Base-by-base conservation (phyloP, 169 alveolate genomes). In the Haemoproteus tartakovskyi region DNA sequence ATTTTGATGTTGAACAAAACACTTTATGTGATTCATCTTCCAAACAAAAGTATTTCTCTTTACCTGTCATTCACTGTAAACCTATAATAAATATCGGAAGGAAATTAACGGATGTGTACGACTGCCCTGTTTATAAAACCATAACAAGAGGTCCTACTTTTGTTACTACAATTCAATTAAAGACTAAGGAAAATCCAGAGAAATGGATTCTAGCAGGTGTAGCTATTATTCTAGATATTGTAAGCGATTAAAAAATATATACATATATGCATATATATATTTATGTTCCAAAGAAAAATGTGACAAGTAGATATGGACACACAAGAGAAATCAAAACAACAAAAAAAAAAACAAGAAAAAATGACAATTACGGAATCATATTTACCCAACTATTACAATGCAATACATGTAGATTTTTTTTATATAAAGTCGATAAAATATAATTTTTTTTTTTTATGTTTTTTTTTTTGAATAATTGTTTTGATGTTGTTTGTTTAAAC, bases 131-230 rank as follows among this genome's bases (percentile, higher is more conserved):
- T 41, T 96, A 96, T 79, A 91, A 93, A 88, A 95, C 98, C 19
- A 94, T 92, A 37, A 92, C 89, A 14, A 89, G 99, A 62, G 98
- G 97, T 36, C 90, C 93, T 24, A 93, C 98, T 27, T 96, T 91
- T 59, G 97, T 96, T 60, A 95, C 95, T 89, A 90, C 90, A 80
- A 97, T 98, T 9, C 95, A 96, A 85, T 92, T 96, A 52, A 91
- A 96, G 79, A 95, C 98, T 5, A 94, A 94, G 87, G 88, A 79
- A 16, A 95, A 95, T 26, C 94, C 98, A 2, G 96, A 94, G 41
- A 96, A 95, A 86, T 96, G 99, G 99, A 89, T 94, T 46, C 80
- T 96, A 24, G 99, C 97, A 22, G 99, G 99, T 22, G 99, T 95
- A 40, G 97, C 98, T 12, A 89, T 96, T 74, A 92, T 96, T 36